A percentile compares a stretch with the other conserved stretches of the same genome.
These are phyloP conservation scores for Breynia disticha DNA, from an alignment of 441 rosid species.

Conservation along the genomic window DNA sequence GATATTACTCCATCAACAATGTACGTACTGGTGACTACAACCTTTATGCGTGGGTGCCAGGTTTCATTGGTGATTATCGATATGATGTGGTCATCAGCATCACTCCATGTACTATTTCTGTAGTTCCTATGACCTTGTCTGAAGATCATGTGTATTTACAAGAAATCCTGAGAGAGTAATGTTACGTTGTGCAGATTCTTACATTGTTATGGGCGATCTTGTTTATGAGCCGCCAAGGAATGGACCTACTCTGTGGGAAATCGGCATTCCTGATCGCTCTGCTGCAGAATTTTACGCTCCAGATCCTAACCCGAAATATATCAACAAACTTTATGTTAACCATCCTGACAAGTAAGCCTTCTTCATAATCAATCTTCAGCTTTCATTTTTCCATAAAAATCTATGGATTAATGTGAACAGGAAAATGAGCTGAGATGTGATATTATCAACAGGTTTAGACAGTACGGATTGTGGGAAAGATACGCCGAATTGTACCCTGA, in stretches of 20 bases:
- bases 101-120: slow-evolving; percentile 27
- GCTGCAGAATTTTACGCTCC: slow-evolving; percentile 68
- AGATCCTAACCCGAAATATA: slow-evolving; percentile 50
- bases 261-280: slow-evolving; percentile 63
- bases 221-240: slow-evolving; percentile 58
- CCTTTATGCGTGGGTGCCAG: slow-evolving; percentile 52
- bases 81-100: slow-evolving; percentile 27
- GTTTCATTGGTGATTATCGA: slow-evolving; percentile 54
- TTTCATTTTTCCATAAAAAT: not conserved
- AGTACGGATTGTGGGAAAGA: slow-evolving; percentile 53
- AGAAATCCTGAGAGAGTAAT: not conserved
- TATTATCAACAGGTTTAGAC: slow-evolving; percentile 47
- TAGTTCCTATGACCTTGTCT: not conserved
- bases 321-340: slow-evolving; percentile 51
- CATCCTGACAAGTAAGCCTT: slow-evolving; percentile 59
- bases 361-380: not conserved
- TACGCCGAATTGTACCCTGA: slow-evolving; percentile 42
- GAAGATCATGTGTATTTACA: not conserved
- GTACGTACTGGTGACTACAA: slow-evolving; percentile 34
- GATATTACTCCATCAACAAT: slow-evolving; percentile 35
- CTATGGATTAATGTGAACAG: no score
- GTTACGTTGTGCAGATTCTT: slow-evolving; percentile 27
- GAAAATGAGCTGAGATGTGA: no score
- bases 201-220: slow-evolving; percentile 38
- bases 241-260: slow-evolving; percentile 84